These are phyloP conservation scores for Anethum foeniculum DNA, from an alignment of 140 eudicot species.

Conservation along the genomic window DNA sequence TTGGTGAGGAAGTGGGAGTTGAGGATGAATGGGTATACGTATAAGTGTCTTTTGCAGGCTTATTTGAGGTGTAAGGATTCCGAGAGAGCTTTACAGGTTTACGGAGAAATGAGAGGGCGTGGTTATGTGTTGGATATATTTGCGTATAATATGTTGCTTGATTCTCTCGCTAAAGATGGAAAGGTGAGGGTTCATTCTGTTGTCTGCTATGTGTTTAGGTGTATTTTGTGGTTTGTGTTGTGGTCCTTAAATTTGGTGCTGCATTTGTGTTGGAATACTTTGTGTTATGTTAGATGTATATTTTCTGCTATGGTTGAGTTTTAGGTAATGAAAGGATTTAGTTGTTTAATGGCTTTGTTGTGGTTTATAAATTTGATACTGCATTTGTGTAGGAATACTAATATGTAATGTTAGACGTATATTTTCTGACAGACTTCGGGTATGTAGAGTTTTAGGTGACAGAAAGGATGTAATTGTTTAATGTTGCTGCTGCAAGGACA, in stretches of 20 bases:
- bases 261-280: background rate
- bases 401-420: background rate
- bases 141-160: slow-evolving; percentile 64
- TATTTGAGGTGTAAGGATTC: slow-evolving; percentile 48
- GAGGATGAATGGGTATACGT: slow-evolving; percentile 56
- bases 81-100: slow-evolving; percentile 42
- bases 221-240: background rate
- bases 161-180: slow-evolving; percentile 77
- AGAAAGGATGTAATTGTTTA: background rate
- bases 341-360: background rate
- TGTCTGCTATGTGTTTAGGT: background rate
- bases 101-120: slow-evolving; percentile 42
- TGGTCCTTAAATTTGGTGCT: background rate
- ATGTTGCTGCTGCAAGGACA: background rate
- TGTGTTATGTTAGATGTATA: background rate
- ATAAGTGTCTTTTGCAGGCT: slow-evolving; percentile 76
- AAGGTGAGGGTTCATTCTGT: slow-evolving; percentile 62
- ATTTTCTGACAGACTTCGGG: background rate
- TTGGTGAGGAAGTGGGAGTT: slow-evolving; percentile 73
- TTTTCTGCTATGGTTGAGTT: background rate
- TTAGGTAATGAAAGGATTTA: background rate
- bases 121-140: slow-evolving; percentile 58
- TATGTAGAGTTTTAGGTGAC: background rate
- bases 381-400: background rate
- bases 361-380: background rate